Evolutionary conservation across 1,284 basidiomycete genomes (phyloP).

Genomic region (Fomitopsis pinicola): DNA sequence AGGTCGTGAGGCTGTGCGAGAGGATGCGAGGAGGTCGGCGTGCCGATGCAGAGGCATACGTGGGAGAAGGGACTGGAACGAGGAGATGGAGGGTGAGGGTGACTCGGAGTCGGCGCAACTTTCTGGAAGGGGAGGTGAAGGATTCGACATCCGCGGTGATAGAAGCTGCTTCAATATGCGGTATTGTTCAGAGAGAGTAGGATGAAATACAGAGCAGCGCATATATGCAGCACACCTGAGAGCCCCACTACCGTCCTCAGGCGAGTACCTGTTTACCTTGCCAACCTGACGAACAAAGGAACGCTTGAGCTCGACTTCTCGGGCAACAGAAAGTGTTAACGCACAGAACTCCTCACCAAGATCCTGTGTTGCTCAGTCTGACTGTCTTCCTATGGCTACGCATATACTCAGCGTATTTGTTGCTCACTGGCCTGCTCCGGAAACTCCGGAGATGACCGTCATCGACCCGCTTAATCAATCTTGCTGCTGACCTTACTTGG

Average conservation of each 20-base stretch:
- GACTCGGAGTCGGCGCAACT: conserved; percentile 23
- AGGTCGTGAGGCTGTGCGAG: conserved; percentile 14
- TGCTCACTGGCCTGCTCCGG: conserved; percentile 33
- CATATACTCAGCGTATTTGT: conserved; percentile 43
- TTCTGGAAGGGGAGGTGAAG: conserved; percentile 14
- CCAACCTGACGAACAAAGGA: conserved; percentile 14
- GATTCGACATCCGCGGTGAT: conserved; percentile 7
- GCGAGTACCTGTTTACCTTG: conserved; percentile 12
- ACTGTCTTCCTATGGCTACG: conserved; percentile 45
- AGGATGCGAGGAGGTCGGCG: conserved; percentile 8
- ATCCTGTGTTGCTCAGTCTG: conserved; percentile 23
- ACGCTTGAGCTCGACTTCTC: conserved; percentile 22
- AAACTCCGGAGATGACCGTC: conserved; percentile 40
- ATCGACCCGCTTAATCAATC: conserved; percentile 47
- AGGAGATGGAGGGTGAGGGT: conserved; percentile 20
- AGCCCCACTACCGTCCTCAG: conserved; percentile 15
- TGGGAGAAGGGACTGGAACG: conserved; percentile 9
- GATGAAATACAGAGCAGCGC: conserved; percentile 49
- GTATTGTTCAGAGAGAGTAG: conserved; percentile 45
- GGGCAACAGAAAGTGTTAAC: conserved; percentile 19
- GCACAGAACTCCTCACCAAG: conserved; percentile 20
- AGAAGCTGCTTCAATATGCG: conserved; percentile 15
- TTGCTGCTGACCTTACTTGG: conserved; percentile 61
- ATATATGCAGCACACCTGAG: conserved; percentile 18
- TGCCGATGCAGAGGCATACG: conserved; percentile 16